phyloP scores from a whole-genome alignment of 2,329 filamentous ascomycete genomes.

The Graphilbum sp. region DNA sequence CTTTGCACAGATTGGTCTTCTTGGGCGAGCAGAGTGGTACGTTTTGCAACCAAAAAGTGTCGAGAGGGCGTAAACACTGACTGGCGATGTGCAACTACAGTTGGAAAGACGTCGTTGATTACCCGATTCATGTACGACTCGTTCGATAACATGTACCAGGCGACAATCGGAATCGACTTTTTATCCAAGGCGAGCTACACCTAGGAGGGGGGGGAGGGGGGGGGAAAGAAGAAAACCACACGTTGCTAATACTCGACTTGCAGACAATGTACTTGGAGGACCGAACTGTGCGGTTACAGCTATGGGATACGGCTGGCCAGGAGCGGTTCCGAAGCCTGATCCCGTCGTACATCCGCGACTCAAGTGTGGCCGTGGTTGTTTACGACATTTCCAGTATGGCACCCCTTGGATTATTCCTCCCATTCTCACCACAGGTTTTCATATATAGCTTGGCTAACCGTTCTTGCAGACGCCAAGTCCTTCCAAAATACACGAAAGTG shows the following conservation, averaged over 20 bases:
- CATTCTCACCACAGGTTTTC: no score
- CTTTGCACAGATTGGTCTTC: constrained; percentile 63
- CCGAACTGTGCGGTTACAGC: constrained; percentile 86
- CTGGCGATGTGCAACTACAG: constrained; percentile 28
- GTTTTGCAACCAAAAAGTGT: constrained; percentile 12
- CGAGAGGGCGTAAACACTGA: neutral
- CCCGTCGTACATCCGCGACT: constrained; percentile 96
- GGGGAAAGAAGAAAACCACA: neutral
- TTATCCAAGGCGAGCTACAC: constrained; percentile 63
- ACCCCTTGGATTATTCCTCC: no score
- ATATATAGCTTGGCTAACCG: neutral
- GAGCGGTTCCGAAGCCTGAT: constrained; percentile 95
- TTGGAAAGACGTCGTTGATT: constrained; percentile 96
- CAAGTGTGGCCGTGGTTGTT: constrained; percentile 91
- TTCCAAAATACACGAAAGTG: constrained; percentile 99
- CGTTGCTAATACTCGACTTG: constrained; percentile 3
- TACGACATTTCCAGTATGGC: constrained; percentile 83
- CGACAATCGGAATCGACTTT: constrained; percentile 98
- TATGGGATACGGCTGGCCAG: constrained; percentile 97
- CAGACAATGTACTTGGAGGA: constrained; percentile 99
- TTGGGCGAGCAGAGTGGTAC: constrained; percentile 96
- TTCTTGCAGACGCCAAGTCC: constrained; percentile 59
- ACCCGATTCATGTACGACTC: constrained; percentile 99
- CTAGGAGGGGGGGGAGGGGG: neutral
- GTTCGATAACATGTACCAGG: constrained; percentile 99